phyloP scores from a whole-genome alignment of 2,329 filamentous ascomycete genomes.

The Fusarium torulosum region DNA sequence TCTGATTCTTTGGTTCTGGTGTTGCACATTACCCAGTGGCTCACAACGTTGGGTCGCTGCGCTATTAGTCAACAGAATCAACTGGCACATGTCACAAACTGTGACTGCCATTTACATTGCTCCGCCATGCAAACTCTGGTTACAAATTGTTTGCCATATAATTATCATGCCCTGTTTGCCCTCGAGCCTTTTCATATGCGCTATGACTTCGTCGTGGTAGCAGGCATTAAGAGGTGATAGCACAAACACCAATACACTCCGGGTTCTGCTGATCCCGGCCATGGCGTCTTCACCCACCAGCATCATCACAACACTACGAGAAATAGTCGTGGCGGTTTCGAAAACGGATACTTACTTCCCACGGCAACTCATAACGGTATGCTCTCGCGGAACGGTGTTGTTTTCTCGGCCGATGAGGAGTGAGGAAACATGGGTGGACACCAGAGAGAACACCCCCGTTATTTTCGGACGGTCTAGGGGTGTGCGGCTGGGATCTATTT shows the following conservation, averaged over 20 bases:
- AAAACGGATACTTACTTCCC: slow-evolving; percentile 29
- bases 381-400: slow-evolving; percentile 45
- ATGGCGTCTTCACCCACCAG: slow-evolving; percentile 36
- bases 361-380: slow-evolving; percentile 39
- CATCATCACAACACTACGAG: slow-evolving; percentile 43
- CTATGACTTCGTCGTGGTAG: not conserved
- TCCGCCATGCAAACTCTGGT: not conserved
- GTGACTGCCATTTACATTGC: not conserved
- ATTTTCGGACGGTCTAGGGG: slow-evolving; percentile 10
- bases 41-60: not conserved
- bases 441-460: slow-evolving; percentile 22
- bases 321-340: slow-evolving; percentile 29
- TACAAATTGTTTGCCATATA: not conserved
- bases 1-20: not conserved
- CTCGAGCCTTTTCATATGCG: slow-evolving; percentile 5
- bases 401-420: slow-evolving; percentile 45
- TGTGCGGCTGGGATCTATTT: slow-evolving; percentile 22
- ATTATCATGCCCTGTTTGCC: not conserved
- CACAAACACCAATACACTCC: slow-evolving; percentile 15
- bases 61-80: not conserved
- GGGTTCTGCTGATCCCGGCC: slow-evolving; percentile 27
- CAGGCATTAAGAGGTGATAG: slow-evolving; percentile 3
- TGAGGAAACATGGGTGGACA: slow-evolving; percentile 45
- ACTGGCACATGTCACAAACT: not conserved
- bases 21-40: not conserved